These are phyloP conservation scores for Centaurea solstitialis DNA, from an alignment of 129 eudicot species.

Conservation along the genomic window DNA sequence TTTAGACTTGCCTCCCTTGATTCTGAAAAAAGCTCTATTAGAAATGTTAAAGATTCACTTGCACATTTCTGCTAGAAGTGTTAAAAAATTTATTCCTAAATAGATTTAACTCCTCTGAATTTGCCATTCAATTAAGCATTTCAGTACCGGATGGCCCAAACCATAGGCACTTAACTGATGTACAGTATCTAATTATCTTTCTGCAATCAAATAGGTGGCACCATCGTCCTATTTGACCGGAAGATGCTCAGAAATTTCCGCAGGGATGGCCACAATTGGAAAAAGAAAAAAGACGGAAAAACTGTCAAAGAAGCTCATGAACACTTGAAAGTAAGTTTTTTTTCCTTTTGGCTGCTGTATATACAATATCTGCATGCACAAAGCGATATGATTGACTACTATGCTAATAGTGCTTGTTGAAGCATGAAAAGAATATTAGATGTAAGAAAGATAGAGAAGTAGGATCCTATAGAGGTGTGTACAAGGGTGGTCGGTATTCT, in stretches of 20 bases:
- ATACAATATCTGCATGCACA: background rate
- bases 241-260: constrained; percentile 94
- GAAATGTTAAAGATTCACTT: constrained; percentile 1
- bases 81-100: background rate
- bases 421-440: background rate
- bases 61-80: background rate
- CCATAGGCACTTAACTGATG: background rate
- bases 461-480: background rate
- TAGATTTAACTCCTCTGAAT: background rate
- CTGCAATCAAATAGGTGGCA: constrained; percentile 68
- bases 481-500: background rate
- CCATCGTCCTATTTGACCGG: constrained; percentile 81
- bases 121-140: background rate
- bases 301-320: constrained; percentile 99
- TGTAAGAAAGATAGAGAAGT: background rate
- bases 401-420: constrained; percentile 3
- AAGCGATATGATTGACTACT: background rate
- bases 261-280: constrained; percentile 94
- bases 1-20: background rate
- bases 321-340: constrained; percentile 69
- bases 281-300: constrained; percentile 95
- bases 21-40: background rate
- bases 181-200: constrained; percentile 1
- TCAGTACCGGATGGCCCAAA: background rate
- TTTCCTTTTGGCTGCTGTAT: background rate